These are phyloP conservation scores for Mycena capillaripes DNA, from an alignment of 768 basidiomycete genomes.

Conservation along the genomic window DNA sequence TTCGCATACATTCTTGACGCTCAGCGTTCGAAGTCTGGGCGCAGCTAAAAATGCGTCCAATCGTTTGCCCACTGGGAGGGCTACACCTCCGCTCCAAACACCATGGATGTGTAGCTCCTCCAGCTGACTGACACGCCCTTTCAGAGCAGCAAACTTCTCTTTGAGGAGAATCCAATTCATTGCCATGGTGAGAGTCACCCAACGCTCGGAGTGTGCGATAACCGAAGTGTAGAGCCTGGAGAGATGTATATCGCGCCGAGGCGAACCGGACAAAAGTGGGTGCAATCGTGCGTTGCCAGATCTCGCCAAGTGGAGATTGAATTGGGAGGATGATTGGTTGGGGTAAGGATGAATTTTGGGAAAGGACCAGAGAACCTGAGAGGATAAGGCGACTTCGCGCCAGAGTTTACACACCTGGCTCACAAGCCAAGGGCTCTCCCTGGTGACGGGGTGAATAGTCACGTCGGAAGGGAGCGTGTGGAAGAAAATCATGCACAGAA, in stretches of 20 bases:
- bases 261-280: not conserved
- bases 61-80: not conserved
- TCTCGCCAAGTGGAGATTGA: not conserved
- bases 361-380: not conserved
- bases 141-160: not conserved
- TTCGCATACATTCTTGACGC: conserved; percentile 4
- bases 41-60: not conserved
- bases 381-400: not conserved
- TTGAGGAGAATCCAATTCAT: conserved; percentile 3
- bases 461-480: not conserved
- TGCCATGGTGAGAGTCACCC: not conserved
- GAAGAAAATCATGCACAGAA: not conserved
- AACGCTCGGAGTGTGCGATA: not conserved
- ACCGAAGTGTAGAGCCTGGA: not conserved
- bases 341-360: not conserved
- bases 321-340: not conserved
- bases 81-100: not conserved
- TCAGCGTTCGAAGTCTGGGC: not conserved
- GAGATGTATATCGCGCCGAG: not conserved
- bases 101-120: conserved; percentile 8
- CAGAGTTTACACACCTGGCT: conserved; percentile 14
- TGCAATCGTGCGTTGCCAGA: conserved; percentile 6
- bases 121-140: not conserved
- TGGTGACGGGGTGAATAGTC: not conserved
- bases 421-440: conserved; percentile 3